phyloP scores from a whole-genome alignment of 345 rosid species.

The Populus deltoides region DNA sequence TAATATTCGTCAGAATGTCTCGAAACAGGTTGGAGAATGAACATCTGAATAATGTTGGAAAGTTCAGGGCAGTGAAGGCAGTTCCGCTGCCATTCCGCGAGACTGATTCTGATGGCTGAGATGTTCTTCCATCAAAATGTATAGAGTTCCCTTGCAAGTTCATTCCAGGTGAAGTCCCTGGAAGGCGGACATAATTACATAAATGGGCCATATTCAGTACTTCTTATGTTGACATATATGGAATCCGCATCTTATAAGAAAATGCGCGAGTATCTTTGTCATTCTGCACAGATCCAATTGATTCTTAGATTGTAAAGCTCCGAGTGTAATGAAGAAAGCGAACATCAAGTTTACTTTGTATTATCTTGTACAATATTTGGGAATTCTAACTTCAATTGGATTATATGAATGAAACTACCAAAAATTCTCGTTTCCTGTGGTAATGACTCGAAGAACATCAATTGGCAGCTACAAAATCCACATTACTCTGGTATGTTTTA shows the following conservation, averaged over 20 bases:
- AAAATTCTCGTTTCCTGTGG: background rate
- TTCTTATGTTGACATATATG: background rate
- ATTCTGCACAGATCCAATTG: conserved; percentile 8
- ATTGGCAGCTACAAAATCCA: background rate
- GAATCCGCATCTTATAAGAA: background rate
- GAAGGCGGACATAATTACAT: background rate
- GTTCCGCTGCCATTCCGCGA: conserved; percentile 86
- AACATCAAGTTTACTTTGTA: background rate
- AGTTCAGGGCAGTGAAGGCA: conserved; percentile 81
- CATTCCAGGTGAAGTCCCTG: background rate
- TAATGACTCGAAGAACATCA: background rate
- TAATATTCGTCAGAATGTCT: background rate
- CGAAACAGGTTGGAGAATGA: conserved; percentile 80
- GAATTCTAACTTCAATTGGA: background rate
- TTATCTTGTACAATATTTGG: background rate
- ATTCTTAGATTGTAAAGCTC: conserved; percentile 11
- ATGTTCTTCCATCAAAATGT: background rate
- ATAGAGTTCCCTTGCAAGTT: background rate
- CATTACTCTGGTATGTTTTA: background rate
- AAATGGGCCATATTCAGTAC: background rate
- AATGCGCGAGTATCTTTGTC: background rate
- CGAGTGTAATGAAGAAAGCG: background rate
- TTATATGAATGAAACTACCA: background rate
- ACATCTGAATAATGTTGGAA: conserved; percentile 81
- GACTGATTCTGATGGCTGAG: conserved; percentile 58